Base-by-base conservation (phyloP, 352 stramenopile genomes). In the Phytopythium helicoides region DNA sequence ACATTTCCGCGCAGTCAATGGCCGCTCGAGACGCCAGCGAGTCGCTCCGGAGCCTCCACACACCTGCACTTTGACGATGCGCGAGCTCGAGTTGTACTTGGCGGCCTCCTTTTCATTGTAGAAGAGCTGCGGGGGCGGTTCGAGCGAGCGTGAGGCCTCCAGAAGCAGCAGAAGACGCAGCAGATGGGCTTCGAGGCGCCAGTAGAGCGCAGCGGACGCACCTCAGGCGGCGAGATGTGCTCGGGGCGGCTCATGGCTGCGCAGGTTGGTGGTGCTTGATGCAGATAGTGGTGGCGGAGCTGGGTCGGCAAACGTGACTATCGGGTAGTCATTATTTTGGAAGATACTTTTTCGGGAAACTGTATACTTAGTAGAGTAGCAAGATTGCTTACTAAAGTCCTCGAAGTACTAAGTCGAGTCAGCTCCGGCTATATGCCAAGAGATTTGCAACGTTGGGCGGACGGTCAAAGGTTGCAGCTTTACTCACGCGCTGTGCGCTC, bases 1-100 rank as follows among this genome's bases (percentile, higher is more conserved):
- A 51, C 10, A 56, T n/a, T 18, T 14, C 1, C 2, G 3, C 38
- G 31, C 19, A n/a, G 21, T 56, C 18, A 35, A 4, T 8, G 42
- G 28, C 5, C 9, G 9, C 5, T 33, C 5, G 28, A 5, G 28
- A 33, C 28, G 9, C 28, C 28, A 10, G 28, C 28, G 28, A 33
- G 28, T 33, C 28, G 5, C 9, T 5, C 5, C 9, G 28, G 9
- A 9, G 28, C 28, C 14, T 9, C 36, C 9, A 6, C 26, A 33
- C 35, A 87, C 71, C 78, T 99, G 96, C 50, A 98, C 90, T 63
- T 96, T 89, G 60, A 94, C 80, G 53, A 98, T 98, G 36, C 90
- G 88, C 59, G 85, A 95, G 71, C 81, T 96, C 21, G 81, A 90
- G 60, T 96, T 95, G 73, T 98, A 97, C 67, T 97, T 97, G 61